These are phyloP conservation scores for Periconia sp. DNA, from an alignment of 2,329 filamentous ascomycete genomes.

Conservation along the genomic window DNA sequence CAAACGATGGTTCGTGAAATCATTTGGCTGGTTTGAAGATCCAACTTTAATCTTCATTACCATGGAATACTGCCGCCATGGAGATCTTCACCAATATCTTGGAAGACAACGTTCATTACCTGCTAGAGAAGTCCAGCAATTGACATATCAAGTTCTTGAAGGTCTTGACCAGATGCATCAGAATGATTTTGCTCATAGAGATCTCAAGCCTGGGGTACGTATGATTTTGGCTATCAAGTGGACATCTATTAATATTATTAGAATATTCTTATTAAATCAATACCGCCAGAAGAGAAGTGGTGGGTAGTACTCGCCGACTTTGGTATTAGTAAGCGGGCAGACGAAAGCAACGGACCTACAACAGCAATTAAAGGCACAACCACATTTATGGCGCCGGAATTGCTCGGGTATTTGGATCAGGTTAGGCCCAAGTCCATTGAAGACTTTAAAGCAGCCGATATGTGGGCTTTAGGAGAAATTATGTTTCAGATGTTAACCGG, in stretches of 20 bases:
- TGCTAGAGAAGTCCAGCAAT: slow-evolving; percentile 32
- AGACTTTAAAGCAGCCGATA: slow-evolving; percentile 15
- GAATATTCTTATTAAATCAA: slow-evolving; percentile 42
- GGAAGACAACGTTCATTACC: slow-evolving; percentile 11
- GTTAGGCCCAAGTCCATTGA: neutral
- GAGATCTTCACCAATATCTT: slow-evolving; percentile 43
- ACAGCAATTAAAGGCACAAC: slow-evolving; percentile 15
- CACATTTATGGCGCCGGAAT: slow-evolving; percentile 20
- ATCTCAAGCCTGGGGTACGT: slow-evolving; percentile 45
- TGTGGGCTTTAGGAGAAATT: slow-evolving; percentile 21
- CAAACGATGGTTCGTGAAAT: slow-evolving; percentile 31
- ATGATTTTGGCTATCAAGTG: neutral
- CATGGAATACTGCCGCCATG: slow-evolving; percentile 48
- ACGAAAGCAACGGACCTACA: slow-evolving; percentile 10
- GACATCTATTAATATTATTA: slow-evolving; percentile 10
- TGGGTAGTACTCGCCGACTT: slow-evolving; percentile 51
- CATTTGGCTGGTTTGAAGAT: slow-evolving; percentile 47
- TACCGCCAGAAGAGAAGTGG: slow-evolving; percentile 33
- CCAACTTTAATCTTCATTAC: slow-evolving; percentile 37
- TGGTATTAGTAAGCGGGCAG: slow-evolving; percentile 41
- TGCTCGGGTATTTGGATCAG: slow-evolving; percentile 1
- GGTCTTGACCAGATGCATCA: slow-evolving; percentile 45
- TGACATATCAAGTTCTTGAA: slow-evolving; percentile 40
- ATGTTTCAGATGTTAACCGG: neutral
- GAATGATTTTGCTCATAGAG: slow-evolving; percentile 44